Evolutionary conservation across 345 rosid species (phyloP), one percentile per base, ranked within the genome.

Genomic region (Aegle marmelos): DNA sequence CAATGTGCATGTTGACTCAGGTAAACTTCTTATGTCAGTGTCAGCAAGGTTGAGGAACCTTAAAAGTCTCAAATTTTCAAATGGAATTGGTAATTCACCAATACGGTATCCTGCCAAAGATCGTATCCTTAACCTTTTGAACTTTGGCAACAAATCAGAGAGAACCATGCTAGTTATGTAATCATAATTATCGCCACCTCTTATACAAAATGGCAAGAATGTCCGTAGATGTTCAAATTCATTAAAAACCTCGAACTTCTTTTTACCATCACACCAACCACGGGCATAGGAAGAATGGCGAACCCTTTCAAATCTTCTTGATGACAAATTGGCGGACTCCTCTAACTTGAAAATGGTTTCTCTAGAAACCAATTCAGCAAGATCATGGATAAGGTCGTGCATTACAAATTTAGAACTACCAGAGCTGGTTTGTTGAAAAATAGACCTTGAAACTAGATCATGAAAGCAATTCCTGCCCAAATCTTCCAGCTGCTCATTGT

Each of bases 161-260:
- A 83, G 9, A 31, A 78, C 62, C 30, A 0, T n/a, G 2, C 5
- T 2, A 19, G 31, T 14, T 57, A 31, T 21, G 7, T 36, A 36
- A 37, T 9, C 0, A 10, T n/a, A n/a, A n/a, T n/a, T n/a, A n/a
- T n/a, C n/a, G n/a, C n/a, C n/a, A n/a, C n/a, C n/a, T n/a, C n/a
- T n/a, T n/a, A n/a, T n/a, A n/a, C 3, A 22, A 10, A 62, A 1
- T 1, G 81, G 41, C 22, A 80, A 13, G 70, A 84, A 76, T 8
- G 83, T 81, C 2, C 85, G 63, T 24, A 84, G 24, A 13, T 48
- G 16, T 50, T n/a, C 68, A n/a, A 62, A 7, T 31, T 65, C 11
- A 73, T 54, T 4, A 2, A 16, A 5, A 9, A 65, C 74, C 7
- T 50, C n/a, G 0, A 73, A 53, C 21, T 5, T 50, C 4, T 0